Evolutionary conservation across 768 basidiomycete genomes (phyloP), one percentile per base, ranked within the genome.

Genomic region (Psilocybe subaeruginosa): DNA sequence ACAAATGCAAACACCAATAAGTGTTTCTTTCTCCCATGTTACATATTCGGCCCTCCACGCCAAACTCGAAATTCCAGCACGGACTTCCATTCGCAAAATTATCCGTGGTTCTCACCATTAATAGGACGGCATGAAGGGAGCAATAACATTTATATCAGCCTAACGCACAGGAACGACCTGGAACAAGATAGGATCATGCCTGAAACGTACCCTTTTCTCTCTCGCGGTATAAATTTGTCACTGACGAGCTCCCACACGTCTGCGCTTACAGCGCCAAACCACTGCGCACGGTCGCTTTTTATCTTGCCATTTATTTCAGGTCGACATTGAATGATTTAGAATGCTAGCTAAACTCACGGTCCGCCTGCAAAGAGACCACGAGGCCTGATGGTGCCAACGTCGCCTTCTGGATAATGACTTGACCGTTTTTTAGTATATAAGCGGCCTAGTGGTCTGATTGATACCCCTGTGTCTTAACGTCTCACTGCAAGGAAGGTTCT

Each of bases 11-110:
- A 17, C 45, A 33, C 52, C 45, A 46, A 46, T n/a, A 43, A 16
- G 29, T 23, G 7, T 53, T 53, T 33, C 39, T 53, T 53, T 59
- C 59, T 60, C 53, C 59, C 59, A 60, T 60, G 52, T 23, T 23
- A 23, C 23, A 23, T 23, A 41, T 33, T 17, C 17, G 35, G 8
- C 16, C 31, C 23, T 56, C 43, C 27, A 12, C 57, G 30, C 11
- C 14, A 58, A 52, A 4, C 31, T 47, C 6, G 30, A 8, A 27
- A 50, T 49, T 47, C 48, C 59, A 49, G 47, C 53, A 60, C 45
- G 35, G 59, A 31, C 39, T 17, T 14, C n/a, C 29, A 47, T 55
- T 55, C 59, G 30, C 59, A 60, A 55, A 23, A 46, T 41, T 49
- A 49, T 16, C 39, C 27, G 6, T 8, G 31, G 51, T 53, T 37